These are phyloP conservation scores for Gaertneriomyces semiglobifer DNA, from an alignment of 192 early-diverging fungal species.

Conservation along the genomic window DNA sequence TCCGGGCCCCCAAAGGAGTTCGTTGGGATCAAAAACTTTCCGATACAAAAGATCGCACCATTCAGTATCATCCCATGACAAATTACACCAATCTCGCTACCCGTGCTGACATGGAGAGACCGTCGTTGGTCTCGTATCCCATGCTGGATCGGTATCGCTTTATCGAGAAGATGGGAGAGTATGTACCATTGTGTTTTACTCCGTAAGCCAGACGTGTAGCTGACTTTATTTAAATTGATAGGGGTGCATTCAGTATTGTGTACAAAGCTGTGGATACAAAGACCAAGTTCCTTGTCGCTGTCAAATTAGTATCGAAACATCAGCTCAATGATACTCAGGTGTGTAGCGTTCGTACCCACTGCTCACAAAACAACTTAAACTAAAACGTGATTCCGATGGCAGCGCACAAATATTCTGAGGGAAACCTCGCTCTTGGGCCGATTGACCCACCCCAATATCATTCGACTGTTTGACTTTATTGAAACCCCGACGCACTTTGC, in stretches of 20 bases:
- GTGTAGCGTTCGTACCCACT: not conserved
- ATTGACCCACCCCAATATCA: slow-evolving; percentile 72
- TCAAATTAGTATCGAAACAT: slow-evolving; percentile 77
- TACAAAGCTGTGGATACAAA: slow-evolving; percentile 68
- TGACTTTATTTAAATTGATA: not conserved
- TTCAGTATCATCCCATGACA: not conserved
- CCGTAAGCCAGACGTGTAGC: not conserved
- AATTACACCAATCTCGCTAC: slow-evolving; percentile 11
- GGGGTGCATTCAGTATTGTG: slow-evolving; percentile 81
- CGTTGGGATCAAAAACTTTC: slow-evolving; percentile 19
- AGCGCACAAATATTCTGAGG: slow-evolving; percentile 79
- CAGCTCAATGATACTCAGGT: slow-evolving; percentile 71
- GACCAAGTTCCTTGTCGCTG: slow-evolving; percentile 68
- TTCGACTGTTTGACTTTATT: slow-evolving; percentile 70
- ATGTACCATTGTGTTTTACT: slow-evolving; percentile 38
- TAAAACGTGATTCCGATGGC: slow-evolving; percentile 1
- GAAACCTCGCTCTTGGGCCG: slow-evolving; percentile 84
- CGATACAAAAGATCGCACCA: not conserved
- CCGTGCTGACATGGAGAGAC: slow-evolving; percentile 15
- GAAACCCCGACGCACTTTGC: slow-evolving; percentile 75
- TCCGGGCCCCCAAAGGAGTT: not conserved
- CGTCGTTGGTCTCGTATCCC: slow-evolving; percentile 43
- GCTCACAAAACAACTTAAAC: slow-evolving; percentile 3
- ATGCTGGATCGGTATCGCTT: slow-evolving; percentile 57
- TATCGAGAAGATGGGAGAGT: slow-evolving; percentile 70